A percentile compares a stretch with the other conserved stretches of the same genome.
These are phyloP conservation scores for Yamadazyma atmosphaerica DNA, from an alignment of 1,139 yeast species.

Conservation along the genomic window DNA sequence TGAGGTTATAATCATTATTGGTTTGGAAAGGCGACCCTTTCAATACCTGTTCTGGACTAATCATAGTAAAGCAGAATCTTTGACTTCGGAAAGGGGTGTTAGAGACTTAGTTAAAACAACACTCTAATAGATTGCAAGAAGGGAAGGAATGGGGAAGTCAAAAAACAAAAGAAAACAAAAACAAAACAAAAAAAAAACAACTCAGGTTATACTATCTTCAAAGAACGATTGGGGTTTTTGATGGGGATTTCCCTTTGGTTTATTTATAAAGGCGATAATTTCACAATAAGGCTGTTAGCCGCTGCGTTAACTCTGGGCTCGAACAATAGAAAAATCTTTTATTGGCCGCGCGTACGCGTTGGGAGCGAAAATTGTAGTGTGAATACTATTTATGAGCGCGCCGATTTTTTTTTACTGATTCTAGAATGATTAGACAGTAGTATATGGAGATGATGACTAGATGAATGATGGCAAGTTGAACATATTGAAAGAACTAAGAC, in stretches of 20 bases:
- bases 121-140: not conserved
- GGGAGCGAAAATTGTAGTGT: not conserved
- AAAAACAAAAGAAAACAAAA: not conserved
- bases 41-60: slow-evolving; percentile 34
- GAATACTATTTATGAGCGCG: not conserved
- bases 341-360: not conserved
- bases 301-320: not conserved
- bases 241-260: not conserved
- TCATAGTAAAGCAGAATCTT: slow-evolving; percentile 23
- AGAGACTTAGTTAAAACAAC: not conserved
- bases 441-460: not conserved
- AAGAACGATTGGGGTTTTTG: not conserved
- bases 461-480: slow-evolving; percentile 1
- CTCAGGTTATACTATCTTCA: not conserved
- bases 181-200: not conserved
- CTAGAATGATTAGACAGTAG: not conserved
- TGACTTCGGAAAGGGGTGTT: too few species aligned
- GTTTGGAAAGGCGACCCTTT: slow-evolving; percentile 41
- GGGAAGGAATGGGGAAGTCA: not conserved
- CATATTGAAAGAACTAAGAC: not conserved
- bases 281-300: not conserved
- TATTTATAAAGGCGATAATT: not conserved
- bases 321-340: not conserved
- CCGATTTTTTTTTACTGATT: not conserved
- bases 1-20: slow-evolving; percentile 13